Base-by-base conservation (phyloP, 2,329 filamentous ascomycete genomes). In the Hypoxylon sp. region DNA sequence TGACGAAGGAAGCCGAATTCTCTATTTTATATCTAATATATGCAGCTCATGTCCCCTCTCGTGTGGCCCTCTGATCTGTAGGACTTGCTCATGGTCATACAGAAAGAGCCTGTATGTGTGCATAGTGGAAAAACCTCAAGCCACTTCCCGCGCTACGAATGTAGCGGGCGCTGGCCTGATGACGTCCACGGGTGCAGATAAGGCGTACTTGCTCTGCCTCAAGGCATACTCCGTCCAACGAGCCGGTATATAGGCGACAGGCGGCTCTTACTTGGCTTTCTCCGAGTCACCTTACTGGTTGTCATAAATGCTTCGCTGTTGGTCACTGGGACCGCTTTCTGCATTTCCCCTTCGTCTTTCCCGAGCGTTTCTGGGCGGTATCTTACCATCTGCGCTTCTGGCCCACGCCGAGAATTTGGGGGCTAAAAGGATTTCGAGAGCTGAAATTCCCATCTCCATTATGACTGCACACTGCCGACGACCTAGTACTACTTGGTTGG, bases 51-150 rank as follows among this genome's bases (percentile, higher is more conserved):
- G 3, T 30, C 18, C 4, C 36, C 30, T n/a, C 30, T 24, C 40
- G 18, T 28, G 30, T 9, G 9, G 18, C 16, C 16, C 20, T 51
- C 33, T 36, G 18, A 32, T 20, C n/a, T 9, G 20, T 57, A 45
- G 30, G 44, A 40, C 44, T 49, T 30, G 36, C 14, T 42, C 12
- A 28, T 22, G 24, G 33, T 59, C 26, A 36, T 38, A 32, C 45
- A 46, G 26, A 52, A 45, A 20, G 26, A 16, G 30, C 8, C 16
- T 22, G 20, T 26, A 18, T 46, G 28, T 18, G 56, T 42, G 48
- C 56, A 46, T 52, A 44, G 36, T 60, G 48, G 56, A 60, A 60
- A 60, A 52, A 52, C 48, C 38, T 32, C n/a, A 38, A 57, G 54
- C 54, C 54, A 30, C 44, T 16, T 38, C 24, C 4, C n/a, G 12